A percentile compares a stretch with the other conserved stretches of the same genome.
phyloP scores from a whole-genome alignment of 1,284 basidiomycete genomes.

The Naganishia sp. region DNA sequence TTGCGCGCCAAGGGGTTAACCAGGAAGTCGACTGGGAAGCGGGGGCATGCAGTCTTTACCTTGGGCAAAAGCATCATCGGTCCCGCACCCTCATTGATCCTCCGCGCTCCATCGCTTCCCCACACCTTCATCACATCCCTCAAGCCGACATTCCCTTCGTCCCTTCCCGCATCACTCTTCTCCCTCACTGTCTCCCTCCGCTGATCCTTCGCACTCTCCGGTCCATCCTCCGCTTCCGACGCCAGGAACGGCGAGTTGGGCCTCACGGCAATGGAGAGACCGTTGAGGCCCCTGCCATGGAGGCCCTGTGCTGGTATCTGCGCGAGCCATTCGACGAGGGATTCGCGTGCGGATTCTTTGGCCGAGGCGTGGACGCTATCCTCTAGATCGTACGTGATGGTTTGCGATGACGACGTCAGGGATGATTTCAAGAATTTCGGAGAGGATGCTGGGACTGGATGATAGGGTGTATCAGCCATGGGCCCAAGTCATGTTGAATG shows the following conservation, averaged over 20 bases:
- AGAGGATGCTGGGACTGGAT: slow-evolving; percentile 32
- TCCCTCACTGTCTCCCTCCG: slow-evolving; percentile 10
- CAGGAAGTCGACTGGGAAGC: not conserved
- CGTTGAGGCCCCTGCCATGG: slow-evolving; percentile 12
- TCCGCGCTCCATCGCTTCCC: slow-evolving; percentile 25
- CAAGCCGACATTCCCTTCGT: slow-evolving; percentile 22
- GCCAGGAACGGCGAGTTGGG: slow-evolving; percentile 26
- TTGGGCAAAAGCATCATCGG: slow-evolving; percentile 36
- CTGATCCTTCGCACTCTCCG: slow-evolving; percentile 2
- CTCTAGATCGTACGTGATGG: slow-evolving; percentile 34
- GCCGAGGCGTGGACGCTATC: slow-evolving; percentile 31
- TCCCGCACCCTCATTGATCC: slow-evolving; percentile 24
- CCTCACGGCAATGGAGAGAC: slow-evolving; percentile 30
- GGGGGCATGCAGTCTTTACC: slow-evolving; percentile 8
- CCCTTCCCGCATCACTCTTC: slow-evolving; percentile 3
- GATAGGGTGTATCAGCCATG: not conserved
- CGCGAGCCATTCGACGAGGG: slow-evolving; percentile 18
- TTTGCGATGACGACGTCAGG: slow-evolving; percentile 27
- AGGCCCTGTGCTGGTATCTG: slow-evolving; percentile 8
- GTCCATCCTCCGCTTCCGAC: slow-evolving; percentile 2
- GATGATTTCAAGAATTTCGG: slow-evolving; percentile 33
- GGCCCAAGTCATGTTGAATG: not conserved
- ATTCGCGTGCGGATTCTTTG: slow-evolving; percentile 25
- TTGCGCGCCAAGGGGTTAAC: not conserved
- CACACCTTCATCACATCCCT: slow-evolving; percentile 30